Base-by-base conservation (phyloP, 805 yeast genomes). In the Candida loeiensis region DNA sequence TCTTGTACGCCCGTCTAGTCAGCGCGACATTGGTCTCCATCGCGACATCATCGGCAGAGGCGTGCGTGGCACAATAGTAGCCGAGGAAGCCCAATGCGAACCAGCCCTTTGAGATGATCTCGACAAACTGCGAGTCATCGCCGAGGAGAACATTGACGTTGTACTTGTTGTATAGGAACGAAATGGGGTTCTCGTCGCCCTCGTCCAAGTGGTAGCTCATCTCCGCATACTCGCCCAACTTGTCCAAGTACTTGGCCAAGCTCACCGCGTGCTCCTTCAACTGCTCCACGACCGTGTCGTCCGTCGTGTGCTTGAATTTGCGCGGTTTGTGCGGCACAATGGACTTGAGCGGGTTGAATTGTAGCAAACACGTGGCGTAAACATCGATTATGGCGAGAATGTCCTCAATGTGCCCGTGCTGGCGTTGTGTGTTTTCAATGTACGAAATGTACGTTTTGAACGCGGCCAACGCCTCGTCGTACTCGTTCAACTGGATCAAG, bases 381-480 rank as follows among this genome's bases (percentile, higher is more conserved):
- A 59, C 46, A 33, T 61, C 65, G 16, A 69, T 51, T 18, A 66
- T 53, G 4, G 61, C 45, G 21, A 69, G 46, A 15, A 69, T 48
- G 38, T 69, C 66, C 15, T 52, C 47, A 20, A 63, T 51, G 12
- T 41, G 19, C 4, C 67, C 66, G 7, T 53, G 54, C 27, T 62
- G 68, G 24, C 57, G 55, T 45, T 56, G 55, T 12, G 64, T 69
- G 29, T 58, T 61, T 13, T 59, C 56, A 7, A 62, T 42, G 45
- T 69, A 69, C 15, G 51, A 45, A 6, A 54, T 47, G 43, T 58
- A 69, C 1, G 73, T 66, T 24, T 59, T 61, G 41, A 68, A 61
- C 0, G 72, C 72, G 6, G 70, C 70, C 37, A 63, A 53, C 1
- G 74, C 74, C 45, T 69, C 74, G 41, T 69, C 74, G 43, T 56